Conservation (phyloP, 768 basidiomycete genomes). For the Boletus sp. region DNA sequence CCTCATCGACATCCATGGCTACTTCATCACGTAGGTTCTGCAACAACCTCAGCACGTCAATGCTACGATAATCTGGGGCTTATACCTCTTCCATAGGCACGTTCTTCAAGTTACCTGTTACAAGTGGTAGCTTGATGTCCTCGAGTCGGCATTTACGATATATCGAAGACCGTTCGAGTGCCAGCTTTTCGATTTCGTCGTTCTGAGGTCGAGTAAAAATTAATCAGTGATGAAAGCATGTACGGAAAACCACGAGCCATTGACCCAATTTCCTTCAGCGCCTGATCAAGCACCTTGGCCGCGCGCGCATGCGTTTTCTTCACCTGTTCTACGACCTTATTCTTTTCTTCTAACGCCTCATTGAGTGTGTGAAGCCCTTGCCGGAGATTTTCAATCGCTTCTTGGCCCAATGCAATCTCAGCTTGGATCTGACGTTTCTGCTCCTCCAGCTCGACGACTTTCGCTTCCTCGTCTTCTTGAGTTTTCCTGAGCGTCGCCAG, state of each 20-base stretch:
- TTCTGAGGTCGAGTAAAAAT: conserved; percentile 41
- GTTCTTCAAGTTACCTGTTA: conserved; percentile 71
- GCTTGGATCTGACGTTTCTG: conserved; percentile 51
- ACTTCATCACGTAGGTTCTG: conserved; percentile 82
- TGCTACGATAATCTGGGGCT: neutral
- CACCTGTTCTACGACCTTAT: conserved; percentile 67
- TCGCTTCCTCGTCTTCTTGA: conserved; percentile 49
- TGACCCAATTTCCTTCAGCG: conserved; percentile 82
- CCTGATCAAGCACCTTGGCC: conserved; percentile 76
- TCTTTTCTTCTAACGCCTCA: conserved; percentile 68
- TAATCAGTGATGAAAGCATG: conserved; percentile 23
- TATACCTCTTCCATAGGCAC: conserved; percentile 94
- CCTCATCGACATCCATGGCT: conserved; percentile 90
- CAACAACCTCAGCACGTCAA: conserved; percentile 6
- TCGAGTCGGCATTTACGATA: conserved; percentile 94
- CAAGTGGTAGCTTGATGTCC: conserved; percentile 80
- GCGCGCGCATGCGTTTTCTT: conserved; percentile 70
- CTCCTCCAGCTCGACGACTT: conserved; percentile 50
- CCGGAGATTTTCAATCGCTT: conserved; percentile 51
- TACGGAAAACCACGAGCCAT: conserved; percentile 47
- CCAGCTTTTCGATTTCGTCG: conserved; percentile 88
- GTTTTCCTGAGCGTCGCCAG: conserved; percentile 51
- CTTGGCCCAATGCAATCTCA: conserved; percentile 59
- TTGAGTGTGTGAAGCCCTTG: conserved; percentile 60
- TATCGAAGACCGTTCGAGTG: conserved; percentile 77